Evolutionary conservation across 2,329 filamentous ascomycete species (phyloP).

Genomic region (Cladobotryum protrusum): DNA sequence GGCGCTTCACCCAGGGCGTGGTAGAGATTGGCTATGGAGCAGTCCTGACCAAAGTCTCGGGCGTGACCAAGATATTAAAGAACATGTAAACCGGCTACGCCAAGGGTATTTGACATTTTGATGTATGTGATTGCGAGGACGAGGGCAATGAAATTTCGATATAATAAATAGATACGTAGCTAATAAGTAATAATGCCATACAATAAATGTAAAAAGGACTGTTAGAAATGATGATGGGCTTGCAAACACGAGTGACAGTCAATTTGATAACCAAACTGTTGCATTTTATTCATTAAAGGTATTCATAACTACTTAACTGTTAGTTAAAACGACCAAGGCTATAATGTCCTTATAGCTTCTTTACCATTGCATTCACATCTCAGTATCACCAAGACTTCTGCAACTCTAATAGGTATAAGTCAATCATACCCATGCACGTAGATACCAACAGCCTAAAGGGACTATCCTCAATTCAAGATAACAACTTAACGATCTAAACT

Average conservation of each 20-base stretch:
- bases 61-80: slow-evolving; percentile 35
- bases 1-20: slow-evolving; percentile 56
- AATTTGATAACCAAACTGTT: too few relatives aligned
- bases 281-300: too few relatives aligned
- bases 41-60: slow-evolving; percentile 31
- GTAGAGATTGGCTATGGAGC: slow-evolving; percentile 55
- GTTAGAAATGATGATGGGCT: too few relatives aligned
- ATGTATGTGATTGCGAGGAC: not conserved
- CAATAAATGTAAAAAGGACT: too few relatives aligned
- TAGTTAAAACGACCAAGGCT: too few relatives aligned
- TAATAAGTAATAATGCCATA: too few relatives aligned
- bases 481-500: not conserved
- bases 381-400: not conserved
- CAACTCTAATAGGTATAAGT: not conserved
- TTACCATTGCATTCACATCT: not conserved
- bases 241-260: too few relatives aligned
- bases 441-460: too few relatives aligned
- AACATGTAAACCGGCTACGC: slow-evolving; percentile 31
- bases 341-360: too few relatives aligned
- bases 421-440: not conserved
- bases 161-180: too few relatives aligned
- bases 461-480: not conserved
- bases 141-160: too few relatives aligned
- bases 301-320: too few relatives aligned
- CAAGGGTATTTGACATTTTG: not conserved